phyloP scores from a whole-genome alignment of 2,329 filamentous ascomycete genomes.

The Penicillium griseofulvum region DNA sequence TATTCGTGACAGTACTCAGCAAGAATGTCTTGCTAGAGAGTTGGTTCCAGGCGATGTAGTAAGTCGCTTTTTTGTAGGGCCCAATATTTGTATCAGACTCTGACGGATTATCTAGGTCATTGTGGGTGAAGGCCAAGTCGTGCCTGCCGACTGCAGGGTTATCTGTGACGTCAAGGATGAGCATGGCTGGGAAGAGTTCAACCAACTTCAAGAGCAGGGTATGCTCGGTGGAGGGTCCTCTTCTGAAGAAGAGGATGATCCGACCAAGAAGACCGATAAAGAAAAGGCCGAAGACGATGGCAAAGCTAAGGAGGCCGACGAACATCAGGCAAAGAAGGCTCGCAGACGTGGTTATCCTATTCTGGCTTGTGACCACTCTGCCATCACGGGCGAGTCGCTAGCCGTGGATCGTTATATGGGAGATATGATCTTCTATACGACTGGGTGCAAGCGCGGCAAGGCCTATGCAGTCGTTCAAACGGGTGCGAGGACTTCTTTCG shows the following conservation, averaged over 20 bases:
- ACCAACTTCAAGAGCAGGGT: slow-evolving; percentile 62
- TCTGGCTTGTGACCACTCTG: slow-evolving; percentile 72
- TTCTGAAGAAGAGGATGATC: slow-evolving; percentile 54
- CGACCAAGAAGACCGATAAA: slow-evolving; percentile 55
- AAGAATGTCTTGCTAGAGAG: slow-evolving; percentile 67
- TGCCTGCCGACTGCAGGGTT: slow-evolving; percentile 67
- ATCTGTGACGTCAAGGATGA: slow-evolving; percentile 70
- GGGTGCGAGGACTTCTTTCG: slow-evolving; percentile 69
- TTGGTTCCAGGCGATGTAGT: slow-evolving; percentile 75
- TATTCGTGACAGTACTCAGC: slow-evolving; percentile 63
- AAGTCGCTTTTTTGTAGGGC: slow-evolving; percentile 33
- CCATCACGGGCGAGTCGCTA: slow-evolving; percentile 76
- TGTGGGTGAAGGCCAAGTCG: slow-evolving; percentile 68
- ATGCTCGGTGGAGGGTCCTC: slow-evolving; percentile 52
- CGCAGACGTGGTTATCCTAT: slow-evolving; percentile 59
- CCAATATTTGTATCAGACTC: not conserved
- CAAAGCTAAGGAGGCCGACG: slow-evolving; percentile 10
- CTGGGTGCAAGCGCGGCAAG: slow-evolving; percentile 77
- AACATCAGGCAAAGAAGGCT: slow-evolving; percentile 14
- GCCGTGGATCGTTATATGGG: slow-evolving; percentile 69
- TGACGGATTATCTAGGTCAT: slow-evolving; percentile 52
- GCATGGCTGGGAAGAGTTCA: slow-evolving; percentile 66
- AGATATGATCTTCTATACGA: slow-evolving; percentile 73
- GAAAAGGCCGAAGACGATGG: slow-evolving; percentile 41
- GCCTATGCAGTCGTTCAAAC: slow-evolving; percentile 67